A percentile compares a stretch with the other conserved stretches of the same genome.
These are phyloP conservation scores for Syzygium malaccense DNA, from an alignment of 441 rosid genomes.

Conservation along the genomic window DNA sequence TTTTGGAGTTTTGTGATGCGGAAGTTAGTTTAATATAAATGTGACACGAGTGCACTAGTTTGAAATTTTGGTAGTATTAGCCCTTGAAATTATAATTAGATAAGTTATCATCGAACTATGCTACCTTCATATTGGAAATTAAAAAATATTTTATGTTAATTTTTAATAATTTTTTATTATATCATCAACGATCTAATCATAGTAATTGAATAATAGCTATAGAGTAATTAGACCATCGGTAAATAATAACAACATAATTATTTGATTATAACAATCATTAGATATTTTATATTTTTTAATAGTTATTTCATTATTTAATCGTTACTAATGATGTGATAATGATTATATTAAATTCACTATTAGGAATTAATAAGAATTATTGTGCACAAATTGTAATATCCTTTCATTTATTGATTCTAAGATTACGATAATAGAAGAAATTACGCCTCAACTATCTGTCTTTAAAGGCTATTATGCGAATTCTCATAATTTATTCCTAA, in stretches of 20 bases:
- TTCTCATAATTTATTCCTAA: background rate
- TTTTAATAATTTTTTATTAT: background rate
- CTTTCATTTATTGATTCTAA: background rate
- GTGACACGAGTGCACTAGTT: background rate
- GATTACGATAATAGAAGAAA: background rate
- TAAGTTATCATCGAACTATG: background rate
- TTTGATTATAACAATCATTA: background rate
- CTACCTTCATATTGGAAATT: background rate
- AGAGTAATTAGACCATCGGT: background rate
- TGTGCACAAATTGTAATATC: background rate
- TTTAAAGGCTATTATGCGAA: background rate
- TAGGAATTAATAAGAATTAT: background rate
- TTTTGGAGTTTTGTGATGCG: background rate
- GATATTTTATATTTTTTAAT: background rate
- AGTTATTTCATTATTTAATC: background rate
- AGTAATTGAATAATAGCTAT: background rate
- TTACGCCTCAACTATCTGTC: background rate
- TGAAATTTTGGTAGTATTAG: fast-evolving
- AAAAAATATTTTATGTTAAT: background rate
- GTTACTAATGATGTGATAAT: background rate
- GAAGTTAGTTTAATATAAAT: background rate
- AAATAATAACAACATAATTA: background rate
- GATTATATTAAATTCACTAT: background rate
- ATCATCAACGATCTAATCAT: background rate
- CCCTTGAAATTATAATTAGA: background rate